These are phyloP conservation scores for Ilex paraguariensis DNA, from an alignment of 305 asterid species.

Conservation along the genomic window DNA sequence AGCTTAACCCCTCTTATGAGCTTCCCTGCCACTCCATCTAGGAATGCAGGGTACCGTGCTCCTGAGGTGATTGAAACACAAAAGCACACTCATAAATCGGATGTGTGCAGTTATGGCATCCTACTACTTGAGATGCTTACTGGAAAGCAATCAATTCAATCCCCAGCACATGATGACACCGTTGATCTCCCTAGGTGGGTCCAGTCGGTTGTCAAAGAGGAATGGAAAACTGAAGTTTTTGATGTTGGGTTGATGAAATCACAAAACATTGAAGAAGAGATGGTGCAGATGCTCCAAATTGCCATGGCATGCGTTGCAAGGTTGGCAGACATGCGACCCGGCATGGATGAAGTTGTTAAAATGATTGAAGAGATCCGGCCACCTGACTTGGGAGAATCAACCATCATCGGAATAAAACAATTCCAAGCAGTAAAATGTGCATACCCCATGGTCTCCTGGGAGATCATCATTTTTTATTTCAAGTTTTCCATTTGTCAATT, in stretches of 20 bases:
- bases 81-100: constrained; percentile 76
- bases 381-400: constrained; percentile 64
- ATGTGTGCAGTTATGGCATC: constrained; percentile 92
- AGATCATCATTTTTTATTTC: too few species aligned
- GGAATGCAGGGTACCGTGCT: constrained; percentile 71
- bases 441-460: constrained; percentile 40
- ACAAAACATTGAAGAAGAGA: constrained; percentile 80
- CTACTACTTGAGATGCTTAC: constrained; percentile 90
- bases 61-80: constrained; percentile 77
- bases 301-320: constrained; percentile 90
- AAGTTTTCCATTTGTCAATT: too few species aligned
- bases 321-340: constrained; percentile 78
- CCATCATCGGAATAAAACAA: constrained; percentile 70
- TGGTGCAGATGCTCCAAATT: constrained; percentile 94
- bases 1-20: constrained; percentile 82
- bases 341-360: constrained; percentile 69
- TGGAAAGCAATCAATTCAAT: constrained; percentile 73
- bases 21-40: constrained; percentile 54
- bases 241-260: constrained; percentile 76
- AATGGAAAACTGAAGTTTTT: constrained; percentile 96
- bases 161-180: constrained; percentile 67
- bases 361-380: constrained; percentile 82
- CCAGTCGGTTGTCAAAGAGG: constrained; percentile 91
- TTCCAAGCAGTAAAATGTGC: constrained; percentile 60
- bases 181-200: constrained; percentile 95